Base-by-base conservation (phyloP, 1,139 yeast genomes). In the Taphrina betulina region DNA sequence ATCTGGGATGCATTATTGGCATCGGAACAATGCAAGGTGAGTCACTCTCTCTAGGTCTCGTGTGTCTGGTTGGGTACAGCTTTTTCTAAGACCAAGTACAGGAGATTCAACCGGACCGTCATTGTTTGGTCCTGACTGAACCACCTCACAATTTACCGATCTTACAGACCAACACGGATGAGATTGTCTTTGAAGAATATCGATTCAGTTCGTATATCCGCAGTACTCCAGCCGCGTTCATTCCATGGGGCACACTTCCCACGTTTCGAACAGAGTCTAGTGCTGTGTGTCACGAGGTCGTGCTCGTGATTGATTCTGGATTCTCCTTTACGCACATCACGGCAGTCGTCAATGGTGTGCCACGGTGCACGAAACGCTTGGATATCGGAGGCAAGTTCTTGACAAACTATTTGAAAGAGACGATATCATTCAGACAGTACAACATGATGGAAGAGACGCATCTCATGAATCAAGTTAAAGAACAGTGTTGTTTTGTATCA, bases 361-460 rank as follows among this genome's bases (percentile, higher is more conserved):
- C 88, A 0, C 79, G 81, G 65, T 84, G 90, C 81, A 83, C 87
- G 2, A 78, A 81, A 61, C 83, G 88, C 28, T 67, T 84, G 50
- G 84, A 84, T 43, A 79, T 94, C 41, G 98, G 95, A 0, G 99
- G 99, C 0, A 78, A 87, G 58, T 73, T 87, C 55, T 71, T 94
- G 58, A 87, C 88, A 57, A 95, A 96, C 7, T 79, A 85, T 54
- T 70, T 94, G 52, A 76, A 89, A 60, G 98, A 92, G 65, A 75
- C 87, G 42, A 79, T 92, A 14, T 88, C 96, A 2, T 92, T 86
- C 67, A 77, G 97, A 58, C 95, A 94, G 71, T 92, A 90, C 69
- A 94, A 94, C 66, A 90, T 94, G 65, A 82, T 87, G 67, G 96
- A 90, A 60, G 98, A 94, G 68, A 85, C 95, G 0, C 76, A 85